phyloP scores from a whole-genome alignment of 1,284 basidiomycete species.

The Stygiomarasmius scandens region DNA sequence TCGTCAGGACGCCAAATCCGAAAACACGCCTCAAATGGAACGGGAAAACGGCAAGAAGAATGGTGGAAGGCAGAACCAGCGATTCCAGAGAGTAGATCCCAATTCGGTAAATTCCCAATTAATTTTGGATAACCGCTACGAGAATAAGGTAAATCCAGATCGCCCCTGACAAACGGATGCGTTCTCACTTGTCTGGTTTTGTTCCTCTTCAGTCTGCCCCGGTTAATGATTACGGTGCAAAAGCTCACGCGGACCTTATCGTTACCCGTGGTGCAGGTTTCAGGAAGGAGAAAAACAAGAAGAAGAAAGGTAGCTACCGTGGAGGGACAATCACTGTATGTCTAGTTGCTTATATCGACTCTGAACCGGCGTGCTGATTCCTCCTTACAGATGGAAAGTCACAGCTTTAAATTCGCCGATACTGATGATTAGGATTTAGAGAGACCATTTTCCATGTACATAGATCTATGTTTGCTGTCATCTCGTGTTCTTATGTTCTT shows the following conservation, averaged over 20 bases:
- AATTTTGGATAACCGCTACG: constrained; percentile 83
- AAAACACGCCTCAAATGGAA: constrained; percentile 3
- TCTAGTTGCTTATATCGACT: constrained; percentile 13
- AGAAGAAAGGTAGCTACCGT: constrained; percentile 91
- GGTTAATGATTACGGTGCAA: constrained; percentile 84
- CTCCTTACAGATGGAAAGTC: constrained; percentile 65
- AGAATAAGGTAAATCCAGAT: constrained; percentile 66
- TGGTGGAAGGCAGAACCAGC: constrained; percentile 50
- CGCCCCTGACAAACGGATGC: too few species aligned
- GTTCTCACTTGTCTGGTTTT: background rate
- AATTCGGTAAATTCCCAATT: constrained; percentile 64
- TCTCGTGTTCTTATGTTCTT: too few species aligned
- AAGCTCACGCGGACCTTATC: constrained; percentile 85
- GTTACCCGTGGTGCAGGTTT: constrained; percentile 94
- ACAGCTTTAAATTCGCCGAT: constrained; percentile 83
- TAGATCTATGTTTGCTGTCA: too few species aligned
- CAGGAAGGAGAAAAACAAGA: constrained; percentile 99
- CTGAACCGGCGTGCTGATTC: constrained; percentile 14
- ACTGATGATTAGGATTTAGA: background rate
- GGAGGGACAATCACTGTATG: constrained; percentile 91
- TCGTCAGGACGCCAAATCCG: constrained; percentile 5
- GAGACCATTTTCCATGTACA: background rate
- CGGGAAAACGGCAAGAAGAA: constrained; percentile 33
- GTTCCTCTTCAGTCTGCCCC: constrained; percentile 51
- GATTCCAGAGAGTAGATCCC: constrained; percentile 85